A percentile compares a stretch with the other conserved stretches of the same genome.
Conservation (phyloP, 176 grass and related monocot genomes). For the Lolium perenne region DNA sequence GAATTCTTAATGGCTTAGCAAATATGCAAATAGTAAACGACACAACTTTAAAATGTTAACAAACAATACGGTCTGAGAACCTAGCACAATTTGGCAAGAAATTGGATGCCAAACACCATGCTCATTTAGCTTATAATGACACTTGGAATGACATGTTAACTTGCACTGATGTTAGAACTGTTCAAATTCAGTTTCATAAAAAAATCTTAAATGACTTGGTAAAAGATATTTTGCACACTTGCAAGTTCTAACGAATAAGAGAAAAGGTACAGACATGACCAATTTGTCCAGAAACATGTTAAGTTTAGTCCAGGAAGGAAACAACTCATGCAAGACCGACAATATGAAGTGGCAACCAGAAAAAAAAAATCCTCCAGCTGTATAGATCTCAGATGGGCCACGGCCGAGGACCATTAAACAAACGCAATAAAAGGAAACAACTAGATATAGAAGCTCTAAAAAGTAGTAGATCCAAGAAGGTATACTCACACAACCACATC, state of each 20-base stretch:
- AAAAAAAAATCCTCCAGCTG: background rate
- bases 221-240: background rate
- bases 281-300: background rate
- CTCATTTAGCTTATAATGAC: background rate
- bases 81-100: constrained; percentile 3
- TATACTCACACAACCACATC: background rate
- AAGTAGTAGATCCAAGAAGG: background rate
- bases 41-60: background rate
- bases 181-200: background rate
- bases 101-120: background rate
- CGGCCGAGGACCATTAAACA: background rate
- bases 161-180: background rate
- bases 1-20: background rate
- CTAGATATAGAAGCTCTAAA: background rate
- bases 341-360: background rate
- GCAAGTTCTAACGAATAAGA: background rate
- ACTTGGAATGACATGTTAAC: background rate
- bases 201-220: background rate
- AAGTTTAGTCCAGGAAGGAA: background rate
- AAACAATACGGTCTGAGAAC: background rate
- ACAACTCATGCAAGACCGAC: background rate
- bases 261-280: background rate
- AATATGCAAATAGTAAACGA: background rate
- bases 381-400: background rate
- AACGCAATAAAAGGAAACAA: background rate